Percentiles rank a stretch among this genome's conserved stretches.
Evolutionary conservation across 495 filamentous ascomycete genomes (phyloP).

Genomic region (Aspergillus steynii): DNA sequence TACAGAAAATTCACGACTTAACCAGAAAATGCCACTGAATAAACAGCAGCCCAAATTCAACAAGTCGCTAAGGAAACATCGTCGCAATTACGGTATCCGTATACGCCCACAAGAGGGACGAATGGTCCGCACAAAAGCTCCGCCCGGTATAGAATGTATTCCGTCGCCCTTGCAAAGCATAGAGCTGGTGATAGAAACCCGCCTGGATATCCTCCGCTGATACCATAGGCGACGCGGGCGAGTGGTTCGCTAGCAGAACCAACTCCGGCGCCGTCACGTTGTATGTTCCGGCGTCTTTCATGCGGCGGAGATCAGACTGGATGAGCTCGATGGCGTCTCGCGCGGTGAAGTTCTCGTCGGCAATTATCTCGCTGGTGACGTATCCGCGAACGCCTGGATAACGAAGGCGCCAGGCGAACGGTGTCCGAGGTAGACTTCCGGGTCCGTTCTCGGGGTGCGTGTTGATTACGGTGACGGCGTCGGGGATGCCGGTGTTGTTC

Average conservation of each 20-base stretch:
- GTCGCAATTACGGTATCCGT: slow-evolving; percentile 4
- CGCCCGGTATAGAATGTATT: slow-evolving; percentile 40
- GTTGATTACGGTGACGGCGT: slow-evolving; percentile 13
- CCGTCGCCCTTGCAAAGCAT: slow-evolving; percentile 36
- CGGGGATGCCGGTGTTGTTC: slow-evolving; percentile 40
- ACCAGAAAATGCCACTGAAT: too few relatives aligned
- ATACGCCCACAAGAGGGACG: slow-evolving; percentile 31
- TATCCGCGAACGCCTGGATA: slow-evolving; percentile 11
- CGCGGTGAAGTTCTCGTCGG: slow-evolving; percentile 6
- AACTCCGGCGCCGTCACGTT: slow-evolving; percentile 16
- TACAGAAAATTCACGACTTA: too few relatives aligned
- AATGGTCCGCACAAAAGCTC: slow-evolving; percentile 27
- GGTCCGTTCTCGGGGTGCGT: slow-evolving; percentile 4
- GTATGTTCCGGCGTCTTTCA: slow-evolving; percentile 14
- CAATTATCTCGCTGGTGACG: slow-evolving; percentile 10
- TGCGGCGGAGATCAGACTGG: slow-evolving; percentile 5
- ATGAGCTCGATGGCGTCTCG: slow-evolving; percentile 9
- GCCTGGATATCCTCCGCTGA: slow-evolving; percentile 23
- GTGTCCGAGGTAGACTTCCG: slow-evolving; percentile 7
- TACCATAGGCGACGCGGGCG: slow-evolving; percentile 32
- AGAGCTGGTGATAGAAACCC: slow-evolving; percentile 41
- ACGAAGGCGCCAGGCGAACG: slow-evolving; percentile 9
- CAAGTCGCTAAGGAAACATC: neutral
- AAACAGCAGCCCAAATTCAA: too few relatives aligned
- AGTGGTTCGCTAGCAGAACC: slow-evolving; percentile 26